phyloP scores from a whole-genome alignment of 352 stramenopile species.

The Phytophthora boehmeriae region DNA sequence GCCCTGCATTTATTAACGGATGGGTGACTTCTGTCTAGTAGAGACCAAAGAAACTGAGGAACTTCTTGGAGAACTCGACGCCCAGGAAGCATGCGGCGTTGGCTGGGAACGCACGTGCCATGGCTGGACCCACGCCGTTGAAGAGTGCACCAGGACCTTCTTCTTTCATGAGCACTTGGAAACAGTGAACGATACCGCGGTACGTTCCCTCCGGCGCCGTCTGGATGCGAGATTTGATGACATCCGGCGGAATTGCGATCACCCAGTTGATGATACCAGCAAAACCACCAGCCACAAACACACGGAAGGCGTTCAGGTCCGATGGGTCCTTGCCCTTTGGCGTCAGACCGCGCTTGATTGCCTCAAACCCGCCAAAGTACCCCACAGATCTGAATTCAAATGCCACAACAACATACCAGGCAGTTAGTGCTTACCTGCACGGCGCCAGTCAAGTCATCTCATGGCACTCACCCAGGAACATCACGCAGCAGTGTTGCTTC shows the following conservation, averaged over 20 bases:
- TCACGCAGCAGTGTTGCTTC: conserved; percentile 95
- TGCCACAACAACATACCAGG: conserved; percentile 3
- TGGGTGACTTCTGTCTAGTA: conserved; percentile 52
- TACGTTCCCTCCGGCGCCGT: conserved; percentile 96
- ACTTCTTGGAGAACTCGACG: conserved; percentile 89
- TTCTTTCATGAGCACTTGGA: conserved; percentile 93
- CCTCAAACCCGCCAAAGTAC: conserved; percentile 96
- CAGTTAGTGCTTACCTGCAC: conserved; percentile 19
- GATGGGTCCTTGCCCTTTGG: conserved; percentile 80
- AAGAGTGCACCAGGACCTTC: conserved; percentile 94
- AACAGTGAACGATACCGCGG: conserved; percentile 91
- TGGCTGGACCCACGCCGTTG: conserved; percentile 93
- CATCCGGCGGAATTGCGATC: conserved; percentile 95
- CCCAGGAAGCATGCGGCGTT: conserved; percentile 97
- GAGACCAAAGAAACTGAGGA: conserved; percentile 73
- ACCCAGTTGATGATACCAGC: conserved; percentile 95
- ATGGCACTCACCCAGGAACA: conserved; percentile 84
- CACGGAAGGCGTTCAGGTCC: conserved; percentile 86
- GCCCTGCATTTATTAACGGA: conserved; percentile 27
- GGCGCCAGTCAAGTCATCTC: conserved; percentile 1
- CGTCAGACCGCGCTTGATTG: conserved; percentile 90
- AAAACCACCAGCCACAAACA: conserved; percentile 94
- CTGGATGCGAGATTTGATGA: conserved; percentile 97
- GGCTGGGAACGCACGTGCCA: conserved; percentile 95
- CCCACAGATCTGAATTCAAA: conserved; percentile 89